Conservation (phyloP, 257 asterid species). For the Jasminum sambac region DNA sequence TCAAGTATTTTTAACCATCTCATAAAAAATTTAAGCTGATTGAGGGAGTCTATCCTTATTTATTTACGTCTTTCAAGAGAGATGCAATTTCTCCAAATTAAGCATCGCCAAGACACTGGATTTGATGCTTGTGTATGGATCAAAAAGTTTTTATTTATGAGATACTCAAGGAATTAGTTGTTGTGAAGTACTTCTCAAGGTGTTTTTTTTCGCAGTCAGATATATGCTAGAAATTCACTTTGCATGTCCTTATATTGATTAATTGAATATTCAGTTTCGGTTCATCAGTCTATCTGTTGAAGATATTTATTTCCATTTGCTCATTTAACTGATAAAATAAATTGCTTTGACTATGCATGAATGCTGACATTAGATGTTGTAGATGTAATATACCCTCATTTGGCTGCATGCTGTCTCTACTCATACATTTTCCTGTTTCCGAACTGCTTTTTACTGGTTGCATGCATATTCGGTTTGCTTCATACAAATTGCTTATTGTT, state of each 20-base stretch:
- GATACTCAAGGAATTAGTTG: background rate
- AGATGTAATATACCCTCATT: too few species aligned
- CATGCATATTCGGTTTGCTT: too few species aligned
- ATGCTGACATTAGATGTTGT: too few species aligned
- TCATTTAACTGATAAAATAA: too few species aligned
- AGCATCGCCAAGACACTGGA: background rate
- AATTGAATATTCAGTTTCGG: background rate
- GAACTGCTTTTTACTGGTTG: too few species aligned
- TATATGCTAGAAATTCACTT: background rate
- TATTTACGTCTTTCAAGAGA: background rate
- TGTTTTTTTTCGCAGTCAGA: background rate
- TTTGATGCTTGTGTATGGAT: background rate
- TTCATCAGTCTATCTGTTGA: background rate
- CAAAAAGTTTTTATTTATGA: background rate
- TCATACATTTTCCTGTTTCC: too few species aligned
- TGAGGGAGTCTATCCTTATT: background rate
- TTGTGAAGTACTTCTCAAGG: background rate
- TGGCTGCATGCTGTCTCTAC: too few species aligned
- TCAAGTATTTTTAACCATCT: background rate
- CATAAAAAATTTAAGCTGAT: background rate
- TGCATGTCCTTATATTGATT: background rate
- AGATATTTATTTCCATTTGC: too few species aligned
- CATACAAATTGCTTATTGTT: too few species aligned
- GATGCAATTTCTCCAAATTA: background rate
- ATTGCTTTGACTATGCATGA: too few species aligned